Conservation (phyloP, 164 flowering plant genomes). For the Malania oleifera region DNA sequence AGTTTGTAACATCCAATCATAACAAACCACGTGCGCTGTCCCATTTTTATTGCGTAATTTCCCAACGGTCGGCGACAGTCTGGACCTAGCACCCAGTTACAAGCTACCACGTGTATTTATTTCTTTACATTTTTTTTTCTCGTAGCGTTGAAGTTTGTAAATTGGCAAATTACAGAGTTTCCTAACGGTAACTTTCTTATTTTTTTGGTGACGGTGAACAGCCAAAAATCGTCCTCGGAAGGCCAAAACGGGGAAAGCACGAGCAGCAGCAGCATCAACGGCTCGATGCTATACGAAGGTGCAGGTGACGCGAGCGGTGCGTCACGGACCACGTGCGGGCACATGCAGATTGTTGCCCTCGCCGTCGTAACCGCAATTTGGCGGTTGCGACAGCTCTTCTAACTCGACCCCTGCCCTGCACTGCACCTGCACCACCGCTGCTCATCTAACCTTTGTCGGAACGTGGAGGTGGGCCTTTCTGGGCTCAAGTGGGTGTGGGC, state of each 20-base stretch:
- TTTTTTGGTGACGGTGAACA: conserved; percentile 27
- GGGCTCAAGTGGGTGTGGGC: too few relatives aligned
- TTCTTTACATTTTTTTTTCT: conserved; percentile 2
- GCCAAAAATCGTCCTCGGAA: conserved; percentile 50
- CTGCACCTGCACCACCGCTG: not conserved
- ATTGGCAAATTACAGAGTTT: too few relatives aligned
- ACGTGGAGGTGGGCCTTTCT: not conserved
- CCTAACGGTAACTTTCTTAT: conserved; percentile 22
- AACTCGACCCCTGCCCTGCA: too few relatives aligned
- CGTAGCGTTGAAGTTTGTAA: not conserved
- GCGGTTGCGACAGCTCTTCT: conserved; percentile 27
- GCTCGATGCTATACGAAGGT: conserved; percentile 60
- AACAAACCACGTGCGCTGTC: too few relatives aligned
- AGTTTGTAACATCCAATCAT: too few relatives aligned
- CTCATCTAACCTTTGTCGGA: not conserved
- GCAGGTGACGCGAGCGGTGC: conserved; percentile 26
- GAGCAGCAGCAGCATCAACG: conserved; percentile 18
- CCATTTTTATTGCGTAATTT: too few relatives aligned
- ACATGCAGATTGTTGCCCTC: conserved; percentile 21
- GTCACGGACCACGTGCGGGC: conserved; percentile 18
- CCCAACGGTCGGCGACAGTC: too few relatives aligned
- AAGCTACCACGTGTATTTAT: too few relatives aligned
- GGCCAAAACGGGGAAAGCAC: conserved; percentile 12
- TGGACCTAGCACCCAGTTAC: not conserved
- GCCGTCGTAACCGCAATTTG: conserved; percentile 27